phyloP scores from a whole-genome alignment of 1,284 basidiomycete genomes.

The Trichosporon sp. region DNA sequence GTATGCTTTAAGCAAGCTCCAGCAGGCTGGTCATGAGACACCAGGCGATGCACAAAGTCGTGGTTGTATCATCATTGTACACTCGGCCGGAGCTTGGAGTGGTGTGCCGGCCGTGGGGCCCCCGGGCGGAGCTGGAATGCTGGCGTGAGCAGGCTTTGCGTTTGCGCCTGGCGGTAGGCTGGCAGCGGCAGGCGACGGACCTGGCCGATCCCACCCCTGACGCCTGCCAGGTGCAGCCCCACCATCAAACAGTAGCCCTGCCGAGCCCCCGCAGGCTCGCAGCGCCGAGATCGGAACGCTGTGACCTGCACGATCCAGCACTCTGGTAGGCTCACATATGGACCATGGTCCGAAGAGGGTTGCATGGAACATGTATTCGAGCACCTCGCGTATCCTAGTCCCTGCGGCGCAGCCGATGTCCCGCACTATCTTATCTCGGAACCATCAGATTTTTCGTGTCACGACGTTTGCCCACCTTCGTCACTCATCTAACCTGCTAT shows the following conservation, averaged over 20 bases:
- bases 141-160: not conserved
- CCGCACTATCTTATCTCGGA: conserved; percentile 13
- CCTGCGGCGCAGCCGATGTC: not conserved
- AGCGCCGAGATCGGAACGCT: not conserved
- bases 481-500: not conserved
- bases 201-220: not conserved
- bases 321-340: not conserved
- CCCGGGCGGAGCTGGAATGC: conserved; percentile 19
- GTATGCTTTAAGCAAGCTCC: conserved; percentile 3
- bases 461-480: not conserved
- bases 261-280: not conserved
- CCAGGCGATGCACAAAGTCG: conserved; percentile 2
- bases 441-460: not conserved
- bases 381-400: not conserved
- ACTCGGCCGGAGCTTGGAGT: conserved; percentile 9
- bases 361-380: not conserved
- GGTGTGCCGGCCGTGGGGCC: conserved; percentile 12
- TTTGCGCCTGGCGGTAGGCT: not conserved
- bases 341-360: not conserved
- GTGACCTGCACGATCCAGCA: not conserved
- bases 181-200: not conserved
- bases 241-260: not conserved
- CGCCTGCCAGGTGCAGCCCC: not conserved
- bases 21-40: not conserved
- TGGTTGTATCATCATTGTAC: conserved; percentile 9